Evolutionary conservation across 257 asterid species (phyloP).

Genomic region (Cinchona pubescens): DNA sequence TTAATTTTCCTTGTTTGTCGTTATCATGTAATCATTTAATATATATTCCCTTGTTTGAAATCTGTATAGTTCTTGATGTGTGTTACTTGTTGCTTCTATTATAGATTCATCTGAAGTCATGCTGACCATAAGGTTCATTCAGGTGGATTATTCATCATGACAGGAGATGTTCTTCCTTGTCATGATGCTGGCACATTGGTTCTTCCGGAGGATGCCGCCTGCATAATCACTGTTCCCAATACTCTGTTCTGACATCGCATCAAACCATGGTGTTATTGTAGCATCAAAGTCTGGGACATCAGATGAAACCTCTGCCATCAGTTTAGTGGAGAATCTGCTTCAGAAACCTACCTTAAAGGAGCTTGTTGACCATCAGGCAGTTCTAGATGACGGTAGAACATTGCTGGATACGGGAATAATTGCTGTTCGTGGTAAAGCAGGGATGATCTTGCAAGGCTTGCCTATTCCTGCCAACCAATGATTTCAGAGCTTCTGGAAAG

Average conservation of each 20-base stretch:
- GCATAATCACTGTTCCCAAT: slow-evolving; percentile 86
- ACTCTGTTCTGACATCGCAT: slow-evolving; percentile 91
- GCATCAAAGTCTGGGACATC: slow-evolving; percentile 52
- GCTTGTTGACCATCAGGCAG: slow-evolving; percentile 65
- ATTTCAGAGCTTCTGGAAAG: slow-evolving; percentile 66
- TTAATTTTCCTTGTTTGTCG: slow-evolving; percentile 36
- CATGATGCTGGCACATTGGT: slow-evolving; percentile 87
- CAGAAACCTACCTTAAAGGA: slow-evolving; percentile 85
- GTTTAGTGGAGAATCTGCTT: slow-evolving; percentile 76
- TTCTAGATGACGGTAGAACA: slow-evolving; percentile 86
- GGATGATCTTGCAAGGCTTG: slow-evolving; percentile 74
- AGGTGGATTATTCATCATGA: slow-evolving; percentile 95
- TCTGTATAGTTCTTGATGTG: slow-evolving; percentile 15
- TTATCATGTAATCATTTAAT: slow-evolving; percentile 26
- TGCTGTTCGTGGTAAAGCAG: slow-evolving; percentile 88
- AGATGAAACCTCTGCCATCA: slow-evolving; percentile 38
- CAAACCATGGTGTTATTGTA: slow-evolving; percentile 93
- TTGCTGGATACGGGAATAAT: slow-evolving; percentile 94
- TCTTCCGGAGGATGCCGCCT: slow-evolving; percentile 80
- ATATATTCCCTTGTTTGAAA: slow-evolving; percentile 25
- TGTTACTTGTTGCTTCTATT: slow-evolving; percentile 25
- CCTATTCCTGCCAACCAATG: slow-evolving; percentile 68
- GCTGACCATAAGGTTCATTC: slow-evolving; percentile 28
- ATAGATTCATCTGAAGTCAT: slow-evolving; percentile 11
- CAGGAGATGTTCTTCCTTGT: slow-evolving; percentile 99